phyloP scores from a whole-genome alignment of 352 stramenopile genomes.

The Globisporangium mamillatum region DNA sequence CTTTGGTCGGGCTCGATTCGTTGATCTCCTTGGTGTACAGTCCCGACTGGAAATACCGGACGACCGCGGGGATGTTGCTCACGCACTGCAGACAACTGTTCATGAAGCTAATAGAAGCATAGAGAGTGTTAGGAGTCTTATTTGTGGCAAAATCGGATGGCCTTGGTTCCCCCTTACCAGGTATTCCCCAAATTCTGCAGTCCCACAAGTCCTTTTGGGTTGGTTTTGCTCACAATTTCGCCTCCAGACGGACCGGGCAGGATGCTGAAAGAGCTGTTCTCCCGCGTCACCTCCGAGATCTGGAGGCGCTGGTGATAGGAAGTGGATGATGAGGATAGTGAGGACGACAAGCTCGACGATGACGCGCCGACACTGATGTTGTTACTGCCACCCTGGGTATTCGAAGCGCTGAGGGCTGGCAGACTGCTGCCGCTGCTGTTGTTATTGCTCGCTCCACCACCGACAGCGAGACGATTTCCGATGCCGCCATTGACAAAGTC shows the following conservation, averaged over 20 bases:
- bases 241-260: slow-evolving; percentile 8
- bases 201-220: slow-evolving; percentile 46
- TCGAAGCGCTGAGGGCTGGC: slow-evolving; percentile 17
- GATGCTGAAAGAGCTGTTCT: slow-evolving; percentile 10
- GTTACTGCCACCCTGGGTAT: slow-evolving; percentile 7
- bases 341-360: not conserved
- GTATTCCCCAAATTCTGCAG: slow-evolving; percentile 83
- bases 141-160: not conserved
- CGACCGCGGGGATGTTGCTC: slow-evolving; percentile 53
- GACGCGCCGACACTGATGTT: slow-evolving; percentile 7
- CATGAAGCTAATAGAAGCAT: slow-evolving; percentile 57
- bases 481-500: not conserved
- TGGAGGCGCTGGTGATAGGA: slow-evolving; percentile 18
- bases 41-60: slow-evolving; percentile 54
- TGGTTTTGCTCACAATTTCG: slow-evolving; percentile 24
- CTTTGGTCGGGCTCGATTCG: slow-evolving; percentile 53
- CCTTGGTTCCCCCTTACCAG: slow-evolving; percentile 29
- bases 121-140: not conserved
- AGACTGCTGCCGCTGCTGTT: slow-evolving; percentile 18
- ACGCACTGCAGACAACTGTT: slow-evolving; percentile 87
- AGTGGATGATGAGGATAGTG: not conserved
- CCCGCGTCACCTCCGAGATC: slow-evolving; percentile 5
- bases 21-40: slow-evolving; percentile 53
- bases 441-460: not conserved
- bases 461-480: not conserved